Conservation (phyloP, 2,329 filamentous ascomycete species). For the Xylariales sp. region DNA sequence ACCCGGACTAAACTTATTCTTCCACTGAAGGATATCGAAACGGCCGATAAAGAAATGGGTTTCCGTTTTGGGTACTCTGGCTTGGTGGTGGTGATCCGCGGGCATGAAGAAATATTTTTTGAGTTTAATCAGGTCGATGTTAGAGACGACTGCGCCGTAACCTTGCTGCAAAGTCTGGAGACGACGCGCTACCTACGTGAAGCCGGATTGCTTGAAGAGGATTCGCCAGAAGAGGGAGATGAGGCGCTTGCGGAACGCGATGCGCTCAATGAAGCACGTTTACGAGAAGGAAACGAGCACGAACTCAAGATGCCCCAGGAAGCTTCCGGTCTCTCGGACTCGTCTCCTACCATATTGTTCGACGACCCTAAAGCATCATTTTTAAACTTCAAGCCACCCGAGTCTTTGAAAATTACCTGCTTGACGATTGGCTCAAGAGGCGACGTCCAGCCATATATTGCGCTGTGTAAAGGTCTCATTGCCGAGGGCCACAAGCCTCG, state of each 20-base stretch:
- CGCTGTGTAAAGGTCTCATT: constrained; percentile 88
- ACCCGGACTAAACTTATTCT: constrained; percentile 93
- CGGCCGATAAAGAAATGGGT: constrained; percentile 92
- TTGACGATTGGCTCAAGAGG: constrained; percentile 95
- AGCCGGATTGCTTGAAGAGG: constrained; percentile 72
- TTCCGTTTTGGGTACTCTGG: constrained; percentile 93
- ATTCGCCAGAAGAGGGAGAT: constrained; percentile 77
- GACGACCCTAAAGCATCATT: constrained; percentile 91
- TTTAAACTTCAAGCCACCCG: constrained; percentile 87
- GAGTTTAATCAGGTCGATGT: constrained; percentile 83
- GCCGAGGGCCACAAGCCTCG: constrained; percentile 86
- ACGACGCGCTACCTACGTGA: constrained; percentile 76
- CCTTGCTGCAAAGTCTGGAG: constrained; percentile 80
- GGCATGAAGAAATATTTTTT: constrained; percentile 96
- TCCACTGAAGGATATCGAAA: constrained; percentile 90
- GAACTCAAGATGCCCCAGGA: constrained; percentile 63
- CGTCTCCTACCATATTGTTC: constrained; percentile 79
- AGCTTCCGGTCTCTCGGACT: constrained; percentile 62
- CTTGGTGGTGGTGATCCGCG: constrained; percentile 90
- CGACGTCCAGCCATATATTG: constrained; percentile 97
- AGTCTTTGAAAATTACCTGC: constrained; percentile 86
- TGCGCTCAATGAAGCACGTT: constrained; percentile 79
- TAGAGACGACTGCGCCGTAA: constrained; percentile 90
- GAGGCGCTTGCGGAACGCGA: constrained; percentile 83
- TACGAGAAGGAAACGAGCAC: constrained; percentile 63